Conservation (phyloP, 208 protist genomes). For the Naegleria fowleri region DNA sequence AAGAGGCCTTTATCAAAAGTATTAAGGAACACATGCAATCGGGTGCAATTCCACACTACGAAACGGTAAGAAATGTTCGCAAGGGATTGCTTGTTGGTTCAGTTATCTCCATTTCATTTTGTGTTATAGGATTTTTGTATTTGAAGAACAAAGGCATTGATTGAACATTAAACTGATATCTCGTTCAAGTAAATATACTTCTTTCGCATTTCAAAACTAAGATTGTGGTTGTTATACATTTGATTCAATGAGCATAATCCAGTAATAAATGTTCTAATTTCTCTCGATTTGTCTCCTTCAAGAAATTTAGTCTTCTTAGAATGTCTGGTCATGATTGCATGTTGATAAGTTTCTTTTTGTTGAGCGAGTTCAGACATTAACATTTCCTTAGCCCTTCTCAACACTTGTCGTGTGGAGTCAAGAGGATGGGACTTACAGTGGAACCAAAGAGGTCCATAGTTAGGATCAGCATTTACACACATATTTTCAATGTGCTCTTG, state of each 20-base stretch:
- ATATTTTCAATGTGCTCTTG: conserved; percentile 34
- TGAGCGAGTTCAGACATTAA: background rate
- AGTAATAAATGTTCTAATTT: background rate
- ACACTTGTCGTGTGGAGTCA: conserved; percentile 4
- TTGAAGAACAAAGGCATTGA: background rate
- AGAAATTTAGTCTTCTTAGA: background rate
- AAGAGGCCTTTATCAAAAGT: background rate
- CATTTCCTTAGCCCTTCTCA: conserved; percentile 1
- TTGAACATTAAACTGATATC: background rate
- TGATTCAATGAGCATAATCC: background rate
- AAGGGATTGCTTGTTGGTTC: background rate
- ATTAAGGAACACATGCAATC: background rate
- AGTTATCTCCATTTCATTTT: background rate
- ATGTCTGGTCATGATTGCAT: background rate
- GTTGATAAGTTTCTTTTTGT: background rate
- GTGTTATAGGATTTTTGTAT: background rate
- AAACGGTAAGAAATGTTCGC: background rate
- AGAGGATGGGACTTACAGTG: background rate
- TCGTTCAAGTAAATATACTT: background rate
- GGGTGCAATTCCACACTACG: background rate
- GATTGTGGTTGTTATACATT: background rate
- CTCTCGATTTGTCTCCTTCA: background rate
- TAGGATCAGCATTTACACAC: conserved; percentile 70
- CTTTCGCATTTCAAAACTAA: background rate
- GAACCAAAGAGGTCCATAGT: conserved; percentile 71